Conservation (phyloP, 768 basidiomycete genomes). For the Podaxis pistillaris region DNA sequence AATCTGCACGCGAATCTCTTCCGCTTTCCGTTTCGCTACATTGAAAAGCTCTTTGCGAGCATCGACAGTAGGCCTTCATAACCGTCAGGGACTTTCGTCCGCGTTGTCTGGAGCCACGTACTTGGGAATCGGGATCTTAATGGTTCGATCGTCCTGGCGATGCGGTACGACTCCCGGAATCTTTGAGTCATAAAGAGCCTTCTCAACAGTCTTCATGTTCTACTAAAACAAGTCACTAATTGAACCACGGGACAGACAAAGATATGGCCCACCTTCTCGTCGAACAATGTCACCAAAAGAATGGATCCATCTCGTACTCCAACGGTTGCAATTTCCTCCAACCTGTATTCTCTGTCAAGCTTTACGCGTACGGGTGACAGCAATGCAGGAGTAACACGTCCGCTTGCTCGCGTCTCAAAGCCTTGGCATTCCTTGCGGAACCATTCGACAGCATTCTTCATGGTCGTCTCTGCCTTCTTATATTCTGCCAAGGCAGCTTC, state of each 20-base stretch:
- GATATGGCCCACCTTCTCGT: slow-evolving; percentile 59
- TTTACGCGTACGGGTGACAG: slow-evolving; percentile 67
- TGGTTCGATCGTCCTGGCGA: slow-evolving; percentile 63
- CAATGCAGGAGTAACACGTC: slow-evolving; percentile 73
- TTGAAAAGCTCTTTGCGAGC: slow-evolving; percentile 56
- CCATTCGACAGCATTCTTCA: slow-evolving; percentile 67
- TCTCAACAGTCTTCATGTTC: slow-evolving; percentile 75
- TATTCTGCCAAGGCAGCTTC: slow-evolving; percentile 58
- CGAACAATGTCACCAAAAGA: slow-evolving; percentile 73
- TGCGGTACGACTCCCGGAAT: slow-evolving; percentile 74
- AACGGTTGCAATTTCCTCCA: slow-evolving; percentile 78
- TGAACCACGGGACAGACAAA: not conserved
- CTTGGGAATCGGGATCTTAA: slow-evolving; percentile 83
- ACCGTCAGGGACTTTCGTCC: not conserved
- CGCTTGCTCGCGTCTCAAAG: slow-evolving; percentile 68
- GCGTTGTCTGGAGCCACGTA: slow-evolving; percentile 27
- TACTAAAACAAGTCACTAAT: slow-evolving; percentile 38
- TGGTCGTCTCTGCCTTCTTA: slow-evolving; percentile 57
- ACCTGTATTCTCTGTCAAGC: slow-evolving; percentile 34
- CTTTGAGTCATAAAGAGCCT: slow-evolving; percentile 73
- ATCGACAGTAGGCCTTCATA: slow-evolving; percentile 71
- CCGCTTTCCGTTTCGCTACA: slow-evolving; percentile 60
- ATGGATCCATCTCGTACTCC: slow-evolving; percentile 78
- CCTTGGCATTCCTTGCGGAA: slow-evolving; percentile 75
- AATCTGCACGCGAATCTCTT: slow-evolving; percentile 73